Percentiles rank a stretch among this genome's conserved stretches.
Evolutionary conservation across 2,329 filamentous ascomycete genomes (phyloP).

Genomic region (Sarocladium oryzae): DNA sequence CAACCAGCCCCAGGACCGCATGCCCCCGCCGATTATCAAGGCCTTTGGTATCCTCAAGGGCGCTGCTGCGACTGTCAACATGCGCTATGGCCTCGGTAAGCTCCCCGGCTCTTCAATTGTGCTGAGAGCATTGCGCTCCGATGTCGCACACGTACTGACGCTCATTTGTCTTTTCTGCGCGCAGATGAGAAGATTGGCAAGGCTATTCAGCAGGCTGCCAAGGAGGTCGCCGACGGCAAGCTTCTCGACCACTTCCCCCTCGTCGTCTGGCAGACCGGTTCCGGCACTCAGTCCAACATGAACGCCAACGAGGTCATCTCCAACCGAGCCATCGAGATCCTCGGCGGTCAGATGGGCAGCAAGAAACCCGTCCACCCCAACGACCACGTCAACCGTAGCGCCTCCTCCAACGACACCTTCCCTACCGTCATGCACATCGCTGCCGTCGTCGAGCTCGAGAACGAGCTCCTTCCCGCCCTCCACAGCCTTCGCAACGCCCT

Average conservation of each 20-base stretch:
- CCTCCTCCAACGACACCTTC: slow-evolving; percentile 98
- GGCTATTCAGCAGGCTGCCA: slow-evolving; percentile 90
- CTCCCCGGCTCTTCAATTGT: slow-evolving; percentile 9
- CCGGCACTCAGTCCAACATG: slow-evolving; percentile 99
- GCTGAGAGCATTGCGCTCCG: slow-evolving; percentile 1
- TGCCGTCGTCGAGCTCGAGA: slow-evolving; percentile 87
- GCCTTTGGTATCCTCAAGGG: slow-evolving; percentile 98
- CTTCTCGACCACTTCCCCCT: slow-evolving; percentile 96
- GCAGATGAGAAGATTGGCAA: slow-evolving; percentile 60
- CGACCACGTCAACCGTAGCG: slow-evolving; percentile 99
- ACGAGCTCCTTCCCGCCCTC: slow-evolving; percentile 75
- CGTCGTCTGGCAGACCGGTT: slow-evolving; percentile 98
- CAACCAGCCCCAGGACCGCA: slow-evolving; percentile 98
- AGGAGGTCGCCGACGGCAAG: slow-evolving; percentile 89
- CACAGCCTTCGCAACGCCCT: slow-evolving; percentile 76
- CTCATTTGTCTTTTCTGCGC: not conserved
- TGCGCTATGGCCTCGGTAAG: slow-evolving; percentile 81
- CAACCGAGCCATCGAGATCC: slow-evolving; percentile 96
- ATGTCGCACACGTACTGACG: too few species aligned
- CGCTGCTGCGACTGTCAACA: slow-evolving; percentile 91
- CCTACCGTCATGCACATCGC: slow-evolving; percentile 99
- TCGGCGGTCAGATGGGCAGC: slow-evolving; percentile 86
- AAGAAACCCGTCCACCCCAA: slow-evolving; percentile 99
- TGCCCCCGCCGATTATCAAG: slow-evolving; percentile 86
- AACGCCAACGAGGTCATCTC: slow-evolving; percentile 99